Percentiles rank a stretch among this genome's conserved stretches.
These are phyloP conservation scores for Emmonsia crescens DNA, from an alignment of 2,329 filamentous ascomycete species.

Conservation along the genomic window DNA sequence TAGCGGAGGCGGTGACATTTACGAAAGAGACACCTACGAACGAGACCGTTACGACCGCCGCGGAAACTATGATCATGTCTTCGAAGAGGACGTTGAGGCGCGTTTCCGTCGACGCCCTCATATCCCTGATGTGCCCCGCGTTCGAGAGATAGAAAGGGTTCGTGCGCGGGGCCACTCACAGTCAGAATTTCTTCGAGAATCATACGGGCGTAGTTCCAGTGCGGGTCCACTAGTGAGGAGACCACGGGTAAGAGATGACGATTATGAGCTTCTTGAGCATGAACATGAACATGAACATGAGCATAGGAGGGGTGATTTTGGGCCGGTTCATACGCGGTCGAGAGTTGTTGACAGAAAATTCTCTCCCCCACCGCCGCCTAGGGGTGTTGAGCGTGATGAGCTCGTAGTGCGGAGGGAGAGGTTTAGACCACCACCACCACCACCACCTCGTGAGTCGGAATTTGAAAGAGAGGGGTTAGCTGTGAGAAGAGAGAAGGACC, in stretches of 20 bases:
- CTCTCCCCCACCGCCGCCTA: not conserved
- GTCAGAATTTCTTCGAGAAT: slow-evolving; percentile 25
- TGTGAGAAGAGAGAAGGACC: slow-evolving; percentile 6
- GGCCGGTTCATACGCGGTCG: not conserved
- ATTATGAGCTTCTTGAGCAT: slow-evolving; percentile 9
- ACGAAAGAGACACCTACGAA: slow-evolving; percentile 23
- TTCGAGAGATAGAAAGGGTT: slow-evolving; percentile 32
- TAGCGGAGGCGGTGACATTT: slow-evolving; percentile 15
- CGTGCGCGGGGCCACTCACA: slow-evolving; percentile 28
- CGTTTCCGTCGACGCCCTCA: slow-evolving; percentile 14
- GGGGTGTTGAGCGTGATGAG: slow-evolving; percentile 3
- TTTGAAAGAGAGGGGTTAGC: slow-evolving; percentile 9
- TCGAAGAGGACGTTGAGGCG: slow-evolving; percentile 20
- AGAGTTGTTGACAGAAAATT: not conserved
- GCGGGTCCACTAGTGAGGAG: slow-evolving; percentile 23
- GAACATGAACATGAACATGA: slow-evolving; percentile 16
- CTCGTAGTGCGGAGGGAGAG: not conserved
- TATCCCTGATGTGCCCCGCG: slow-evolving; percentile 24
- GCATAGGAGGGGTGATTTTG: slow-evolving; percentile 1
- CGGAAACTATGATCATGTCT: slow-evolving; percentile 17
- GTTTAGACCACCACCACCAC: not conserved
- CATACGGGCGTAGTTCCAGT: slow-evolving; percentile 21
- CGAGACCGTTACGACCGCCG: slow-evolving; percentile 14
- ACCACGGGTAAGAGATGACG: slow-evolving; percentile 19
- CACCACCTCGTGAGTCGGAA: not conserved